phyloP scores from a whole-genome alignment of 1,284 basidiomycete genomes.

The Sutorius eximius region DNA sequence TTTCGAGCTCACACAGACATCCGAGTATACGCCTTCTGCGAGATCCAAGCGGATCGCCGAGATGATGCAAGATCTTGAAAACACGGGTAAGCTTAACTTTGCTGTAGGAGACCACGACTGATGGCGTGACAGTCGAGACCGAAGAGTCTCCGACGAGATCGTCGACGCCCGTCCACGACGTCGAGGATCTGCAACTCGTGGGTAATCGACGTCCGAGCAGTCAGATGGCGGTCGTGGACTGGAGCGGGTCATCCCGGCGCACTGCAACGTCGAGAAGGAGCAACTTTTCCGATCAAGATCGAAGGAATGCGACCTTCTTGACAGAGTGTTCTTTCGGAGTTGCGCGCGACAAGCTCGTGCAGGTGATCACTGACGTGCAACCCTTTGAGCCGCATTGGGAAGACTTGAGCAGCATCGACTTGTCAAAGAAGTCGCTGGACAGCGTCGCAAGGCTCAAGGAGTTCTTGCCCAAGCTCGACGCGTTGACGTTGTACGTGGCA shows the following conservation, averaged over 20 bases:
- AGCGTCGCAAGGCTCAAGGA: slow-evolving; percentile 92
- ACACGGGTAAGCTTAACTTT: slow-evolving; percentile 51
- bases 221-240: slow-evolving; percentile 28
- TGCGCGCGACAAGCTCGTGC: slow-evolving; percentile 85
- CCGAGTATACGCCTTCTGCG: slow-evolving; percentile 53
- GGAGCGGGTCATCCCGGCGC: slow-evolving; percentile 39
- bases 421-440: slow-evolving; percentile 80
- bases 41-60: slow-evolving; percentile 78
- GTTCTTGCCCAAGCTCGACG: slow-evolving; percentile 85
- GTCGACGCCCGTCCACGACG: slow-evolving; percentile 41
- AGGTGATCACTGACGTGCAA: slow-evolving; percentile 92
- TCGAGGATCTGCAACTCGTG: slow-evolving; percentile 49
- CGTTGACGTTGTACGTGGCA: slow-evolving; percentile 71
- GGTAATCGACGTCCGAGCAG: slow-evolving; percentile 40
- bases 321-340: slow-evolving; percentile 95
- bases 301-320: slow-evolving; percentile 78
- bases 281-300: slow-evolving; percentile 31
- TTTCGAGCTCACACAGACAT: slow-evolving; percentile 29
- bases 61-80: slow-evolving; percentile 71
- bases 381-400: slow-evolving; percentile 98
- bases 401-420: slow-evolving; percentile 70
- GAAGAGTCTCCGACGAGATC: slow-evolving; percentile 67
- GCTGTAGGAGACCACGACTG: slow-evolving; percentile 7
- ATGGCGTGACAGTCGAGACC: slow-evolving; percentile 35
- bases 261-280: slow-evolving; percentile 47